Evolutionary conservation across 768 basidiomycete genomes (phyloP).

Genomic region (Termitomyces heimii): DNA sequence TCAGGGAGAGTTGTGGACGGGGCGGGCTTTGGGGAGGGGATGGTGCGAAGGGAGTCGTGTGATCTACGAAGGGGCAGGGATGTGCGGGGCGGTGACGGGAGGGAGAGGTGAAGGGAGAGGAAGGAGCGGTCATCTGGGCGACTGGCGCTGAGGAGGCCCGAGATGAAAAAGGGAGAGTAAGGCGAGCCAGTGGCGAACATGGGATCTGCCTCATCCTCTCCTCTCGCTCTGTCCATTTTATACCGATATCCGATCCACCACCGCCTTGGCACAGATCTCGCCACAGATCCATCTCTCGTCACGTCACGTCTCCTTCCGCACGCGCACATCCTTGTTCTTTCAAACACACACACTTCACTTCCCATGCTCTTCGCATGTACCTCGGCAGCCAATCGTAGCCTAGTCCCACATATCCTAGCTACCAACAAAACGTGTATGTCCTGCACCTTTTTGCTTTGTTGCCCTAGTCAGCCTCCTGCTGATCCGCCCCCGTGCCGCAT

Average conservation of each 20-base stretch:
- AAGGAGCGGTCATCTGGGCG: constrained; percentile 12
- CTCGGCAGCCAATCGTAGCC: background rate
- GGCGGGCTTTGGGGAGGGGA: constrained; percentile 57
- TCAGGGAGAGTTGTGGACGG: constrained; percentile 49
- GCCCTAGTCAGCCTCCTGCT: background rate
- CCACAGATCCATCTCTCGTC: constrained; percentile 3
- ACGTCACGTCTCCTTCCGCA: background rate
- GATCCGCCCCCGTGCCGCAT: background rate
- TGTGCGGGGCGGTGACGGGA: constrained; percentile 15
- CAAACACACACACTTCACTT: background rate
- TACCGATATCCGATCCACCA: background rate
- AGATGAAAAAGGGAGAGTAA: constrained; percentile 64
- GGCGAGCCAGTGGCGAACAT: constrained; percentile 39
- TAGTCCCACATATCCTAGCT: background rate
- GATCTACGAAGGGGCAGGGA: constrained; percentile 23
- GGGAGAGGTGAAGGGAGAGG: background rate
- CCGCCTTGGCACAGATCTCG: background rate
- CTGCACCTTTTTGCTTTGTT: background rate
- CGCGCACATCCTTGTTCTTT: background rate
- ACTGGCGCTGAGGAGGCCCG: constrained; percentile 46
- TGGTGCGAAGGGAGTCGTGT: constrained; percentile 35
- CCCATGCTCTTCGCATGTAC: background rate
- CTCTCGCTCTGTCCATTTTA: background rate
- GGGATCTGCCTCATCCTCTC: background rate
- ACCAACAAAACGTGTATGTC: background rate